phyloP scores from a whole-genome alignment of 495 filamentous ascomycete species.

The Massariosphaeria phaeospora region DNA sequence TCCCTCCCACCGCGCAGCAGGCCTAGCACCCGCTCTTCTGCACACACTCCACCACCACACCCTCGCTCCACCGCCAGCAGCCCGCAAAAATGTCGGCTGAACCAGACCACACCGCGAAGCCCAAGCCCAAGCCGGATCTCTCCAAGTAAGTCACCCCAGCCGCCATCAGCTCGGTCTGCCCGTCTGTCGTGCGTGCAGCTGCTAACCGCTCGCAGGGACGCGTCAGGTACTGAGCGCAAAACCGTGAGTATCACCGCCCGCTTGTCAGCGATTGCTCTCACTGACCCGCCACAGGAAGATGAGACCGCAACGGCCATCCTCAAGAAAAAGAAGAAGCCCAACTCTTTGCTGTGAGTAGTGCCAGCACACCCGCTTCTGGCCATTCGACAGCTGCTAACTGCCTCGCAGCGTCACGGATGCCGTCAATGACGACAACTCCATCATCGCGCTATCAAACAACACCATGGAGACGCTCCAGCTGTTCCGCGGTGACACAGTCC shows the following conservation, averaged over 20 bases:
- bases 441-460: slow-evolving; percentile 96
- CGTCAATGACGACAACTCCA: slow-evolving; percentile 98
- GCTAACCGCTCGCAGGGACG: slow-evolving; percentile 59
- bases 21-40: not conserved
- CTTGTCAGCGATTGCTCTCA: slow-evolving; percentile 14
- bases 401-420: slow-evolving; percentile 83
- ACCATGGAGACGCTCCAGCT: slow-evolving; percentile 98
- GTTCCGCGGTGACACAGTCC: slow-evolving; percentile 95
- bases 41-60: not conserved
- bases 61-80: not conserved
- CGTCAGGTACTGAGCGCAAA: slow-evolving; percentile 82
- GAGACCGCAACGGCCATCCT: slow-evolving; percentile 96
- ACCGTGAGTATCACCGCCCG: slow-evolving; percentile 54
- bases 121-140: slow-evolving; percentile 90
- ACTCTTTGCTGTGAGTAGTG: slow-evolving; percentile 77
- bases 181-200: slow-evolving; percentile 32
- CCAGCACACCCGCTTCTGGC: not conserved
- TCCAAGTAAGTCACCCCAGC: slow-evolving; percentile 62
- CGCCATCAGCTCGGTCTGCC: not conserved
- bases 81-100: slow-evolving; percentile 58
- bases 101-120: slow-evolving; percentile 70
- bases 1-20: not conserved
- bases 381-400: not conserved
- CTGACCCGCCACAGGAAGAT: slow-evolving; percentile 57
- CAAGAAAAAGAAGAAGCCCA: slow-evolving; percentile 99